phyloP scores from a whole-genome alignment of 345 rosid species.

The Syzygium grande region DNA sequence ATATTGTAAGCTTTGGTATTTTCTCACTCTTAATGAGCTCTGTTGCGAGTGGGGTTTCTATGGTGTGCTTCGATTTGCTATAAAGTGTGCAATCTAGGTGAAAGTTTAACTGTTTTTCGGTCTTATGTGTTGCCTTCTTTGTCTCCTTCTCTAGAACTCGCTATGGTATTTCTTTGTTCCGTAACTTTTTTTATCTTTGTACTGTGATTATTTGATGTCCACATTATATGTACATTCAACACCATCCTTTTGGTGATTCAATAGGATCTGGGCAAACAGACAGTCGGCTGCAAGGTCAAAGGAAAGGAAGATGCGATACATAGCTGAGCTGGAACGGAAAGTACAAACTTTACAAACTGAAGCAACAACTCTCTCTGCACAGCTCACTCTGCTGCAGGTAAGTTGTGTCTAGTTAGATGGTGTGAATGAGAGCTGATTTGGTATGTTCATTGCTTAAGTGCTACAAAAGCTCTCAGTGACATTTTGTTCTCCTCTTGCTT shows the following conservation, averaged over 20 bases:
- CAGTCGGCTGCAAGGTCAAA: slow-evolving; percentile 18
- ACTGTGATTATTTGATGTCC: not conserved
- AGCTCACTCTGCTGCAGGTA: slow-evolving; percentile 12
- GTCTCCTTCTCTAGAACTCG: not conserved
- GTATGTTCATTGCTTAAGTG: not conserved
- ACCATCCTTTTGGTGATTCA: not conserved
- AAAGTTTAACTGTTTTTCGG: not conserved
- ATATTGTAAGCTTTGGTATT: not conserved
- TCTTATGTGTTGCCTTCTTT: not conserved
- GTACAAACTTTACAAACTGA: slow-evolving; percentile 12
- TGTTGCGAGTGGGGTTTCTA: not conserved
- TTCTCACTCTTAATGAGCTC: not conserved
- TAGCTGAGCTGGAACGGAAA: slow-evolving; percentile 7
- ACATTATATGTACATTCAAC: not conserved
- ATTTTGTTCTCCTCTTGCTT: not conserved
- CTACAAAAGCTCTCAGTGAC: not conserved
- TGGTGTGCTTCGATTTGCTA: not conserved
- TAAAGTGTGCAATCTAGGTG: not conserved
- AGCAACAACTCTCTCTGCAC: slow-evolving; percentile 11
- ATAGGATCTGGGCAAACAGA: slow-evolving; percentile 76
- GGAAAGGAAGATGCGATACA: slow-evolving; percentile 17
- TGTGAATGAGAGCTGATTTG: not conserved
- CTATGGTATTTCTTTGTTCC: not conserved
- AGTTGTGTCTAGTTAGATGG: not conserved
- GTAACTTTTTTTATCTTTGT: not conserved